phyloP scores from a whole-genome alignment of 2,329 filamentous ascomycete genomes.

The Aureobasidium lini region DNA sequence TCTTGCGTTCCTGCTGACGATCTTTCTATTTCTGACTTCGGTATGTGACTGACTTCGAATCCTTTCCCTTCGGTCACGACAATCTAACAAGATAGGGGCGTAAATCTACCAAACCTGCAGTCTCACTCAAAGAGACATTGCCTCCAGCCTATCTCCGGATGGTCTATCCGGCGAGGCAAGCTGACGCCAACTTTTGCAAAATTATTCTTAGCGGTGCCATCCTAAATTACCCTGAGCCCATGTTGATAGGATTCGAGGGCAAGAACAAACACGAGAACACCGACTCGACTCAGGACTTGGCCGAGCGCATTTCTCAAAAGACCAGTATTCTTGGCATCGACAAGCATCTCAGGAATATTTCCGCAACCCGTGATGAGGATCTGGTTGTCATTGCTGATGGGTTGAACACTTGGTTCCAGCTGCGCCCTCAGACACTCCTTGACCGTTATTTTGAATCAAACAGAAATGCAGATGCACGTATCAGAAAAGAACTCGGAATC shows the following conservation, averaged over 20 bases:
- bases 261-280: neutral
- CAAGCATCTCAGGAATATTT: constrained; percentile 8
- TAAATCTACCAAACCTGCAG: neutral
- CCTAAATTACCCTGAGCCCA: constrained; percentile 21
- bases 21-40: constrained; percentile 1
- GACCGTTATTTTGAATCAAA: constrained; percentile 48
- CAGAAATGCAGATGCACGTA: constrained; percentile 33
- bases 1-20: neutral
- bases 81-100: constrained; percentile 1
- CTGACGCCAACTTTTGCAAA: constrained; percentile 20
- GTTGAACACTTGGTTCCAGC: constrained; percentile 55
- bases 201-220: constrained; percentile 20
- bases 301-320: neutral
- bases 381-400: constrained; percentile 58
- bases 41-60: neutral
- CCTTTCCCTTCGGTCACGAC: neutral
- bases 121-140: neutral
- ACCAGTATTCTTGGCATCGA: constrained; percentile 8
- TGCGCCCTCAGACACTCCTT: constrained; percentile 56
- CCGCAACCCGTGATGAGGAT: constrained; percentile 34
- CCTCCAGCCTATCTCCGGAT: constrained; percentile 13
- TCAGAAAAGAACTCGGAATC: constrained; percentile 31
- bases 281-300: constrained; percentile 2
- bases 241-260: constrained; percentile 21
- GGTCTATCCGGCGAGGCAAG: constrained; percentile 6